Evolutionary conservation across 139 green algal species (phyloP), one percentile per base, ranked within the genome.

Genomic region (Coelastrella sp.): DNA sequence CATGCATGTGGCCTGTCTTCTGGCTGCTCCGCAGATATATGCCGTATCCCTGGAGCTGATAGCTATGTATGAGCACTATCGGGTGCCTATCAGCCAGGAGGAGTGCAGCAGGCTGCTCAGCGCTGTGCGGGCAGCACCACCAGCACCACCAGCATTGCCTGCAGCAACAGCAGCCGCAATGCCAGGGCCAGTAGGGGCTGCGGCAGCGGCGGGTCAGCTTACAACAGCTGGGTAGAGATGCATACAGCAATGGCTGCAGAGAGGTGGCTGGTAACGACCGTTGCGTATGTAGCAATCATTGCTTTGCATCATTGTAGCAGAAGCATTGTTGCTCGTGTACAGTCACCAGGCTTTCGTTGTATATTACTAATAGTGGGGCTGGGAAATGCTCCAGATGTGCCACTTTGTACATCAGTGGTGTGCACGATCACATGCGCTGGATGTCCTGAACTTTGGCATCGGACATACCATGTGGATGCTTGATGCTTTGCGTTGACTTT

Each of bases 41-140:
- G 78, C 78, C 3, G 65, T 91, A 14, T 54, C 64, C 0, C 32
- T 87, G 54, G 87, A 91, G 54, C 78, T 91, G 61, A 80, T 91
- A 20, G 19, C 19, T 2, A 91, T 91, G 87, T 91, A 87, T 80
- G 87, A 91, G 11, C 71, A 85, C 64, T 87, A 91, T 65, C 64
- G 87, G 2, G 77, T 78, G 56, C 77, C 87, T 47, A 82, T 91
- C 64, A 23, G 32, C 10, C 56, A 58, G 8, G 87, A 91, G 7
- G 78, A 91, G 64, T 78, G 65, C n/a, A 60, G 32, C 11, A 73
- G 66, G 54, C 87, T 91, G 87, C 78, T 91, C 77, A 58, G 47
- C 13, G 77, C 73, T n/a, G 87, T 86, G 54, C 65, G 87, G 7
- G 76, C 86, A 5, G 59, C 80, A 56, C 79, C 56, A 59, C 80